These are phyloP conservation scores for Sequoiadendron giganteum DNA, from an alignment of 75 land plant genomes.

Conservation along the genomic window DNA sequence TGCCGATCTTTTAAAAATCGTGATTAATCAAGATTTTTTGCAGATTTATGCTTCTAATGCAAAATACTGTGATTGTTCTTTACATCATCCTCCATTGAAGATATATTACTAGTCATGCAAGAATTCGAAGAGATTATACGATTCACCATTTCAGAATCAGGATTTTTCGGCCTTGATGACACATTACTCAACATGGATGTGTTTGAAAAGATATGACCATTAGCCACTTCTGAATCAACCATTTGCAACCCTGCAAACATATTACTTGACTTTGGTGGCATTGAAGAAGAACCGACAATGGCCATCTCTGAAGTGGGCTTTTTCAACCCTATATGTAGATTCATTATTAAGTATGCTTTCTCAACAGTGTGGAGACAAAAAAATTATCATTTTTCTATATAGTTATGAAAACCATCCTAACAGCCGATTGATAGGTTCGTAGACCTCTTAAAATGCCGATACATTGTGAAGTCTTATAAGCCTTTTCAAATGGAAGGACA, in stretches of 20 bases:
- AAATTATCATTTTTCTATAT: too few species aligned
- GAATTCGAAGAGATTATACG: slow-evolving; percentile 15
- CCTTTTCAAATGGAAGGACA: too few species aligned
- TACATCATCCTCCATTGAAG: slow-evolving; percentile 14
- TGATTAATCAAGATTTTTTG: too few species aligned
- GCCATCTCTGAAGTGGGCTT: slow-evolving; percentile 21
- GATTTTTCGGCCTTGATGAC: slow-evolving; percentile 5
- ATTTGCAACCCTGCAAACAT: neutral
- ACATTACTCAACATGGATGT: slow-evolving; percentile 20
- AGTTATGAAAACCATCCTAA: too few species aligned
- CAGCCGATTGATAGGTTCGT: too few species aligned
- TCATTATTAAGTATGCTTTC: neutral
- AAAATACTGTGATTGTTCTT: neutral
- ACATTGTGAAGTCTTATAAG: too few species aligned
- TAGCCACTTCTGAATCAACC: slow-evolving; percentile 24
- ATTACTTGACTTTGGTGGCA: slow-evolving; percentile 16
- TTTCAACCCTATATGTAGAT: slow-evolving; percentile 7
- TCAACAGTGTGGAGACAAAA: too few species aligned
- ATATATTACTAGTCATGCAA: slow-evolving; percentile 13
- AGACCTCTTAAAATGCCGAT: too few species aligned
- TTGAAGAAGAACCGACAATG: slow-evolving; percentile 15
- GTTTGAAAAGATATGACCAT: slow-evolving; percentile 18
- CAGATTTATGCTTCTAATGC: neutral
- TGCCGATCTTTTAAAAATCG: too few species aligned
- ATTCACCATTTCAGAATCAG: slow-evolving; percentile 20